Base-by-base conservation (phyloP, 225 moss, liverwort and hornwort genomes). In the Pseudoscleropodium purum region DNA sequence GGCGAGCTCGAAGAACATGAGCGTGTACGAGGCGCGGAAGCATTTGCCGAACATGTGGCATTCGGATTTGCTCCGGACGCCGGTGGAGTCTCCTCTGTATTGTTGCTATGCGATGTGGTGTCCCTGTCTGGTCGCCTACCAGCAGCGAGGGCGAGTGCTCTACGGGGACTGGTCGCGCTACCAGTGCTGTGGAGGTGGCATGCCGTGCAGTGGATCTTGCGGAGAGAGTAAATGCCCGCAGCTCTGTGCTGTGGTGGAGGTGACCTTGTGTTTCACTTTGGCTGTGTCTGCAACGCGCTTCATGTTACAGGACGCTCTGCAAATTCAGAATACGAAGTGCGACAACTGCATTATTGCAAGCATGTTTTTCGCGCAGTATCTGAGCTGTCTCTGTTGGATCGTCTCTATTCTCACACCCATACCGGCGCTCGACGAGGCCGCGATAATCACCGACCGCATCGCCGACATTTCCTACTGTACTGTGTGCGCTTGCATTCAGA, bases 401-500 rank as follows among this genome's bases (percentile, higher is more conserved):
- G 90, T 82, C 52, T 93, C 97, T 25, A 57, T 65, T 86, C 21
- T 98, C 25, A 95, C 93, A 39, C 68, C n/a, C 54, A 49, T 91
- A 61, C 61, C 61, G 61, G 25, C 57, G 90, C 91, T 1, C 65
- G 98, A 98, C 67, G 97, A 98, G 1, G 97, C 96, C 26, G 93
- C 97, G 85, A 30, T 97, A 4, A 31, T 98, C 60, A 98, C 98
- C 25, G 98, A 98, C 30, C 95, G 98, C 91, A 89, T 97, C 87
- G 97, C 98, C 54, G 98, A 98, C 72, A 93, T 98, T 81, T 94
- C 95, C 36, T 98, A 96, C 60, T 98, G 98, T 94, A 98, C 97
- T n/a, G 97, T 98, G 66, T 98, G 98, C 74, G 97, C 98, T 7
- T 98, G 98, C 81, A 94, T 98, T 85, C 96, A 98, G 93, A 98